Evolutionary conservation across 805 yeast species (phyloP).

Genomic region (Nakazawaea holstii): DNA sequence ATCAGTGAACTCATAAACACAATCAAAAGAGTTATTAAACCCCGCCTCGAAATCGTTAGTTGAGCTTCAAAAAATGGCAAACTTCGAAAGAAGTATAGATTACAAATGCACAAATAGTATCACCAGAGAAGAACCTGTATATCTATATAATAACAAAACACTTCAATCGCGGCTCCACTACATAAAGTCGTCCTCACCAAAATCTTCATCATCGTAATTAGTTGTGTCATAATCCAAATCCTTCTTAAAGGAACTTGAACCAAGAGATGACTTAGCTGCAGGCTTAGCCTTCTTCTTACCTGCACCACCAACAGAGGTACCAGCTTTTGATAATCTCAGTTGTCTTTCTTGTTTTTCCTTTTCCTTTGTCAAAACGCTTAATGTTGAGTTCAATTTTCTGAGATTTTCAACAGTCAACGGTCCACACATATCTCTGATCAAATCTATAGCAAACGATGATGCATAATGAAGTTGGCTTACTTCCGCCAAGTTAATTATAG

Average conservation of each 20-base stretch:
- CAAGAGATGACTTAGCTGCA: constrained; percentile 58
- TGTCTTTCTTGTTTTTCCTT: constrained; percentile 89
- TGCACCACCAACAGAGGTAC: constrained; percentile 87
- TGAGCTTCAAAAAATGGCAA: too few relatives aligned
- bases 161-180: constrained; percentile 22
- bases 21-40: too few relatives aligned
- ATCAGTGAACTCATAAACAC: too few relatives aligned
- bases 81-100: too few relatives aligned
- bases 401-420: constrained; percentile 80
- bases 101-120: too few relatives aligned
- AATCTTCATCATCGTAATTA: constrained; percentile 48
- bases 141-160: too few relatives aligned
- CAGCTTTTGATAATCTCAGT: constrained; percentile 73
- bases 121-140: too few relatives aligned
- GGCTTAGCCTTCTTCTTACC: constrained; percentile 93
- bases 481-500: constrained; percentile 54
- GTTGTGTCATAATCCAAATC: constrained; percentile 55
- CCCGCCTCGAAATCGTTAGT: too few relatives aligned
- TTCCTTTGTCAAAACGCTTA: constrained; percentile 75
- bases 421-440: constrained; percentile 75
- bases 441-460: constrained; percentile 73
- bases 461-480: constrained; percentile 64
- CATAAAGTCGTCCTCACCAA: constrained; percentile 83
- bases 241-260: constrained; percentile 50
- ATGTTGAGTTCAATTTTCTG: constrained; percentile 79